Evolutionary conservation across 1,284 basidiomycete genomes (phyloP).

Genomic region (Ustilago shanxiensis): DNA sequence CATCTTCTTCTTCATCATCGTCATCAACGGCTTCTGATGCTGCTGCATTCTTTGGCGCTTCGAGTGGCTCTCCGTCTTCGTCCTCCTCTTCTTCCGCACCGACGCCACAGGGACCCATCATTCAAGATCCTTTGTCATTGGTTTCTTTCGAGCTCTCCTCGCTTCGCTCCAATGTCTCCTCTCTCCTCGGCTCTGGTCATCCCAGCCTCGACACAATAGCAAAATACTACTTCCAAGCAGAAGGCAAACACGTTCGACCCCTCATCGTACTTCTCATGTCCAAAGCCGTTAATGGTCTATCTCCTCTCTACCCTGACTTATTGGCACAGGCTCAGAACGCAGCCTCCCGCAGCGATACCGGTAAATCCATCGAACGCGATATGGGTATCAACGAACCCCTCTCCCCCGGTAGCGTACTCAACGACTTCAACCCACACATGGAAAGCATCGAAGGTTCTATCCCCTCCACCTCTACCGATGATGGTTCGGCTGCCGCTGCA

Average conservation of each 20-base stretch:
- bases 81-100: slow-evolving; percentile 13
- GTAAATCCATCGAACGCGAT: slow-evolving; percentile 56
- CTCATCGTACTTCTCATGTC: slow-evolving; percentile 90
- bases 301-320: slow-evolving; percentile 71
- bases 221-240: slow-evolving; percentile 86
- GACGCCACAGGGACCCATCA: slow-evolving; percentile 30
- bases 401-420: slow-evolving; percentile 80
- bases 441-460: slow-evolving; percentile 44
- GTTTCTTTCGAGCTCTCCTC: slow-evolving; percentile 76
- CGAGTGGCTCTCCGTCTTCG: slow-evolving; percentile 14
- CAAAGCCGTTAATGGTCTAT: slow-evolving; percentile 88
- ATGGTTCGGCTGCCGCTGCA: slow-evolving; percentile 17
- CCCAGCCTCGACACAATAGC: slow-evolving; percentile 88
- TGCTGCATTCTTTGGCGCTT: slow-evolving; percentile 44
- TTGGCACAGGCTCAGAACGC: slow-evolving; percentile 68
- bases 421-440: slow-evolving; percentile 81
- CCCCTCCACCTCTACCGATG: slow-evolving; percentile 3
- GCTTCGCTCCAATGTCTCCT: slow-evolving; percentile 81
- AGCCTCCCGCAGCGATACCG: slow-evolving; percentile 64
- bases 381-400: slow-evolving; percentile 77
- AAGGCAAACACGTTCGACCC: slow-evolving; percentile 86
- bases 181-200: slow-evolving; percentile 88
- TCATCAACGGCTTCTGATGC: slow-evolving; percentile 21
- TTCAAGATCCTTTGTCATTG: slow-evolving; percentile 60
- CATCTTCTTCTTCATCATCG: slow-evolving; percentile 14